Evolutionary conservation across 2,329 filamentous ascomycete species (phyloP).

Genomic region (Zymoseptoria ardabiliae): DNA sequence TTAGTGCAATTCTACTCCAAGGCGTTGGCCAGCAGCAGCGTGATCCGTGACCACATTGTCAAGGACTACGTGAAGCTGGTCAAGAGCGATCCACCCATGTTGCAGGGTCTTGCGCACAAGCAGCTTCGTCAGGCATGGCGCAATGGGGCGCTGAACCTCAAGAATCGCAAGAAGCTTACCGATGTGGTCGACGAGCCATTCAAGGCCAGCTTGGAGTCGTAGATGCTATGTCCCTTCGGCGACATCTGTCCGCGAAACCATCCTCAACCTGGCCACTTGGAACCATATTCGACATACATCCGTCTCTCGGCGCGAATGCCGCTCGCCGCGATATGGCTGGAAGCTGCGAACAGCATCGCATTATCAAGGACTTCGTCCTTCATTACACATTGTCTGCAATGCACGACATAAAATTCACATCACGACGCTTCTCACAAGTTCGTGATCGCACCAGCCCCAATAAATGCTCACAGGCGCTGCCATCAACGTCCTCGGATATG

Average conservation of each 20-base stretch:
- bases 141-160: constrained; percentile 47
- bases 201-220: constrained; percentile 44
- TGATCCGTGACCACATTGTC: constrained; percentile 48
- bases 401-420: background rate
- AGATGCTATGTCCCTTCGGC: background rate
- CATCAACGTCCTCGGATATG: background rate
- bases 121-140: constrained; percentile 47
- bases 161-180: constrained; percentile 51
- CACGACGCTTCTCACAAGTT: background rate
- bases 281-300: background rate
- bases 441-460: background rate
- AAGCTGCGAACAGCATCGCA: background rate
- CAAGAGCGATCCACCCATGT: constrained; percentile 37
- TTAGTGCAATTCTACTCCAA: constrained; percentile 60
- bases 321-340: constrained; percentile 1
- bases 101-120: constrained; percentile 41
- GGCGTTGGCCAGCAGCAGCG: constrained; percentile 44
- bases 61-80: constrained; percentile 50
- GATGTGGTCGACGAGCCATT: constrained; percentile 46
- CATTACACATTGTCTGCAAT: background rate
- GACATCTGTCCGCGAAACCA: background rate
- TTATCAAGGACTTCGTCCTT: background rate
- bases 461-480: background rate
- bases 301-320: background rate
- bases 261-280: background rate